Evolutionary conservation across 331 rosid species (phyloP).

Genomic region (Quercus lobata): DNA sequence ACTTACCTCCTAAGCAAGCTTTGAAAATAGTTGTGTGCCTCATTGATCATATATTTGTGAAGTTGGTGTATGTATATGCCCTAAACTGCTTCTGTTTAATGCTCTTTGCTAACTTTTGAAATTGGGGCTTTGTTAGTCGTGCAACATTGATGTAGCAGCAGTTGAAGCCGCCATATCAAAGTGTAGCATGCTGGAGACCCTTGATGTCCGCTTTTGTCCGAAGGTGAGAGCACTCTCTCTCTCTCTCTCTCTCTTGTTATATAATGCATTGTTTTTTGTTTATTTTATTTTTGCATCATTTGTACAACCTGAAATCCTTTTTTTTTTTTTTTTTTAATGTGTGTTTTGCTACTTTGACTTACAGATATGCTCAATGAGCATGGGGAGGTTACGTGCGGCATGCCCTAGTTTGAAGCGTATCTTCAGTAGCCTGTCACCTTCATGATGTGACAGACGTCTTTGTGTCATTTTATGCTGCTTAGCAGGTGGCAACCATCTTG

Average conservation of each 20-base stretch:
- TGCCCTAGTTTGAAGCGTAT: slow-evolving; percentile 94
- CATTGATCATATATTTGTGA: too few species aligned
- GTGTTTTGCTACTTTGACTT: not conserved
- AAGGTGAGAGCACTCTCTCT: slow-evolving; percentile 45
- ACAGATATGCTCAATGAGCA: slow-evolving; percentile 71
- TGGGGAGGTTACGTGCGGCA: slow-evolving; percentile 64
- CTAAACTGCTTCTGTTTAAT: not conserved
- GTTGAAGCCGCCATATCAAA: slow-evolving; percentile 83
- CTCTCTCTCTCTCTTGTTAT: not conserved
- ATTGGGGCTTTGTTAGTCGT: slow-evolving; percentile 51
- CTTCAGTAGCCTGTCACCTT: slow-evolving; percentile 80
- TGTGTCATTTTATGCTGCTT: slow-evolving; percentile 14
- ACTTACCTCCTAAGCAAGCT: too few species aligned
- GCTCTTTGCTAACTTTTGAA: not conserved
- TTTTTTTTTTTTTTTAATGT: not conserved
- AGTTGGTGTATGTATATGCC: not conserved
- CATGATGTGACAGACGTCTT: slow-evolving; percentile 29
- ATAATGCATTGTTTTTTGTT: not conserved
- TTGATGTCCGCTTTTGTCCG: slow-evolving; percentile 93
- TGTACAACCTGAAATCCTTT: not conserved
- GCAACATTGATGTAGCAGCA: slow-evolving; percentile 78
- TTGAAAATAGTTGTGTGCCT: too few species aligned
- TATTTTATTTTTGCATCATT: not conserved
- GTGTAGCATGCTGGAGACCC: slow-evolving; percentile 89
- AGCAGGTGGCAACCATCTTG: slow-evolving; percentile 10